These are phyloP conservation scores for Calonectria pseudoreteaudii DNA, from an alignment of 2,329 filamentous ascomycete species.

Conservation along the genomic window DNA sequence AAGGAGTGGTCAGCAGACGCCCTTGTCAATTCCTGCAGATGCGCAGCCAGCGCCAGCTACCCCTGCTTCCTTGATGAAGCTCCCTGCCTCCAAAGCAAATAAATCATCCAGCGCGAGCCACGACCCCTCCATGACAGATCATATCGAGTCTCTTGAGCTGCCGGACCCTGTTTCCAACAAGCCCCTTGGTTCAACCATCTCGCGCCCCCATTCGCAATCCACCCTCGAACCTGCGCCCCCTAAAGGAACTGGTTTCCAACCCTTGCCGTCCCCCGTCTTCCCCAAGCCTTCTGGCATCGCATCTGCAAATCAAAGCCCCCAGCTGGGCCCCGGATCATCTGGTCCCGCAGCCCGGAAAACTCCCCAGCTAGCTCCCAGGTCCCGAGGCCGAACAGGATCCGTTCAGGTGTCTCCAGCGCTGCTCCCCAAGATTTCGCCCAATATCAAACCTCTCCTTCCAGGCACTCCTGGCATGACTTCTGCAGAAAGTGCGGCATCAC, in stretches of 20 bases:
- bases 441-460: constrained; percentile 90
- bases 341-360: constrained; percentile 63
- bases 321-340: constrained; percentile 64
- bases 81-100: constrained; percentile 68
- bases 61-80: constrained; percentile 87
- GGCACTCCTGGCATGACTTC: constrained; percentile 62
- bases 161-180: constrained; percentile 73
- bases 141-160: constrained; percentile 72
- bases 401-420: constrained; percentile 88
- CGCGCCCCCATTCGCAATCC: constrained; percentile 54
- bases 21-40: constrained; percentile 36
- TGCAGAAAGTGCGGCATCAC: constrained; percentile 71
- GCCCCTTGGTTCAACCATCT: constrained; percentile 51
- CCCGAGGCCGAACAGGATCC: constrained; percentile 78
- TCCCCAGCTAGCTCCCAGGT: constrained; percentile 66
- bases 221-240: constrained; percentile 54
- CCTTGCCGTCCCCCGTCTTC: constrained; percentile 62
- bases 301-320: constrained; percentile 76
- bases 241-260: constrained; percentile 64
- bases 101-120: constrained; percentile 55
- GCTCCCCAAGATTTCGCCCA: constrained; percentile 90
- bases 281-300: constrained; percentile 52
- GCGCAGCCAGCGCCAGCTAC: constrained; percentile 63
- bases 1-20: constrained; percentile 46
- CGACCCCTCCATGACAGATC: constrained; percentile 60